These are phyloP conservation scores for Pinus taeda DNA, from an alignment of 75 land plant species.

Conservation along the genomic window DNA sequence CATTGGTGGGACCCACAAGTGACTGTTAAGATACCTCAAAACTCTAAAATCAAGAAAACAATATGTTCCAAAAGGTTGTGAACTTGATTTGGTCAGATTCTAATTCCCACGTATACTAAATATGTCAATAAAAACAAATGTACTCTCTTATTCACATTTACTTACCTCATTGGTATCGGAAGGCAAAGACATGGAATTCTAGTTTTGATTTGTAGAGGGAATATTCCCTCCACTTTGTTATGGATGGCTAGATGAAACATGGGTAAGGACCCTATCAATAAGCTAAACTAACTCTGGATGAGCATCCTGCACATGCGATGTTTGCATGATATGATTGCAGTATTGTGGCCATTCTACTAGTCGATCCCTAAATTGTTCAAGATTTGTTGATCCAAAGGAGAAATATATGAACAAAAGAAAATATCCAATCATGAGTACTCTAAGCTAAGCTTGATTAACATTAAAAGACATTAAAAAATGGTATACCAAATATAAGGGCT, in stretches of 20 bases:
- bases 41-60: background rate
- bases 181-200: constrained; percentile 15
- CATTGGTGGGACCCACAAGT: constrained; percentile 11
- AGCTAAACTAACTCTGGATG: constrained; percentile 75
- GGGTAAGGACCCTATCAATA: constrained; percentile 65
- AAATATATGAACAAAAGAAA: constrained; percentile 62
- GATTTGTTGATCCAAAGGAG: constrained; percentile 73
- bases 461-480: background rate
- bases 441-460: background rate
- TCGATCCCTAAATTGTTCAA: constrained; percentile 88
- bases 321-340: constrained; percentile 93
- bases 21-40: constrained; percentile 24
- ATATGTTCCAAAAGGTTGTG: background rate
- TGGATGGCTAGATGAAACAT: constrained; percentile 47
- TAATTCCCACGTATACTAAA: background rate
- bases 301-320: constrained; percentile 75
- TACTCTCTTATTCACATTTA: background rate
- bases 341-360: constrained; percentile 96
- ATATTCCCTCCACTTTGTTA: constrained; percentile 23
- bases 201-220: constrained; percentile 23
- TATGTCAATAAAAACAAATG: background rate
- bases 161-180: constrained; percentile 42
- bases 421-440: background rate
- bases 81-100: background rate
- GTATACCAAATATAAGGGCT: background rate